A percentile compares a stretch with the other conserved stretches of the same genome.
Evolutionary conservation across 73 alveolate genomes (phyloP).

Genomic region (Effrenium voratum): DNA sequence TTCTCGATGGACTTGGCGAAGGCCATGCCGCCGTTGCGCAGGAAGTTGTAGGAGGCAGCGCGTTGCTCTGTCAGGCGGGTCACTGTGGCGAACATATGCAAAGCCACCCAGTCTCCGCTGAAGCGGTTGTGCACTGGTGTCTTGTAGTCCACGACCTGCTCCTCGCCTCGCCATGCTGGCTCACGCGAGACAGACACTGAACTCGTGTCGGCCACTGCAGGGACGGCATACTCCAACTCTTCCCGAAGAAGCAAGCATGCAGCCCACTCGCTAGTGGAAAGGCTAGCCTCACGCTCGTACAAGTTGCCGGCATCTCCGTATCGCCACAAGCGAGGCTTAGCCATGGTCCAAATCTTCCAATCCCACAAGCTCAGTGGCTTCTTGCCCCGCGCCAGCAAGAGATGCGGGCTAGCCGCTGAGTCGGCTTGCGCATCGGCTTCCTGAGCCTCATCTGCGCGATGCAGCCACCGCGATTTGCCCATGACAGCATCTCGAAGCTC

Average conservation of each 20-base stretch:
- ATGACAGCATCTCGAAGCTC: too few species aligned
- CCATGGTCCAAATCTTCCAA: constrained; percentile 46
- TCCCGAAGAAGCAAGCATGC: constrained; percentile 16
- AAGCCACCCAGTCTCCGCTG: constrained; percentile 1
- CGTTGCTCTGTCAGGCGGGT: neutral
- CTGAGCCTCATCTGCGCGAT: neutral
- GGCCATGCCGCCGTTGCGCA: constrained; percentile 24
- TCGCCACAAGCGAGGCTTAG: constrained; percentile 26
- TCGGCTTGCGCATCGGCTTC: too few species aligned
- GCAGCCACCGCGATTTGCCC: constrained; percentile 18
- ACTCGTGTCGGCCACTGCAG: neutral
- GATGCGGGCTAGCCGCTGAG: too few species aligned
- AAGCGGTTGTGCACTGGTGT: neutral
- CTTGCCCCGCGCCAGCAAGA: constrained; percentile 36
- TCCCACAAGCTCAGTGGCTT: constrained; percentile 12
- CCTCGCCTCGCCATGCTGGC: too few species aligned
- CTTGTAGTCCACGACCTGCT: neutral
- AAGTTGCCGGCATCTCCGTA: constrained; percentile 44
- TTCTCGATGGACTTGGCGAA: neutral
- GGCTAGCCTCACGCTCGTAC: neutral
- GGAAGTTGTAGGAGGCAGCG: neutral
- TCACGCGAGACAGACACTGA: neutral
- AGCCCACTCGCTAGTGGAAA: constrained; percentile 57
- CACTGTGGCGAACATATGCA: constrained; percentile 7
- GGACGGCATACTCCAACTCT: neutral